Base-by-base conservation (phyloP, 2,329 filamentous ascomycete genomes). In the Exophiala lecanii-corni region DNA sequence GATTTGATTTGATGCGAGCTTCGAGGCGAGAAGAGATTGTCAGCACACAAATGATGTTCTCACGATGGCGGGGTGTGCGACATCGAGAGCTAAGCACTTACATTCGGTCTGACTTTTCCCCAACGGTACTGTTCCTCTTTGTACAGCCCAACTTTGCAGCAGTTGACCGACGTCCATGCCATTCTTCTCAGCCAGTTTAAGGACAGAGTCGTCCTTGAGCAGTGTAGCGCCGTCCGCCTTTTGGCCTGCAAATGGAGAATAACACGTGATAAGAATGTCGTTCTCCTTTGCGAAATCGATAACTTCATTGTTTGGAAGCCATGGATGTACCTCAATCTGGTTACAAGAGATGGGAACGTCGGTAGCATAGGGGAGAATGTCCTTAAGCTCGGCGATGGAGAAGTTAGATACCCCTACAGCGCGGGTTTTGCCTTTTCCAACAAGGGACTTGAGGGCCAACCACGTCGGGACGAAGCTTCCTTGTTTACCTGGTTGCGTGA, bases 381-480 rank as follows among this genome's bases (percentile, higher is more conserved):
- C 57, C 50, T 74, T 62, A 10, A 78, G 61, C 26, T 73, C 68
- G 9, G 59, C 56, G n/a, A 73, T 71, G 40, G 68, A 68, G 65
- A 84, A 91, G 68, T 91, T 92, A 57, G 82, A 86, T 10, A 92
- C 81, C 39, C 86, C 86, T 54, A 92, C 88, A 43, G 81, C 79
- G 53, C 72, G 75, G 36, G 78, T 80, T 48, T 76, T 76, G 50
- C 83, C 83, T 1, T 76, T 75, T 9, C 64, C 60, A 21, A 79
- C 66, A 15, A 81, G 56, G 33, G 75, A 75, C 59, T 81, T 74
- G 71, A 89, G 79, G 20, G 76, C 77, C 57, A 84, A 77, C 82
- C 56, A 86, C 59, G 75, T 78, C 25, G 63, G 59, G 51, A 68
- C 63, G 36, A 50, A 51, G 35, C 41, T 50, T 10, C 48, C 47